Percentiles rank a stretch among this genome's conserved stretches.
Conservation (phyloP, 768 basidiomycete species). For the Wakefieldia striispora region DNA sequence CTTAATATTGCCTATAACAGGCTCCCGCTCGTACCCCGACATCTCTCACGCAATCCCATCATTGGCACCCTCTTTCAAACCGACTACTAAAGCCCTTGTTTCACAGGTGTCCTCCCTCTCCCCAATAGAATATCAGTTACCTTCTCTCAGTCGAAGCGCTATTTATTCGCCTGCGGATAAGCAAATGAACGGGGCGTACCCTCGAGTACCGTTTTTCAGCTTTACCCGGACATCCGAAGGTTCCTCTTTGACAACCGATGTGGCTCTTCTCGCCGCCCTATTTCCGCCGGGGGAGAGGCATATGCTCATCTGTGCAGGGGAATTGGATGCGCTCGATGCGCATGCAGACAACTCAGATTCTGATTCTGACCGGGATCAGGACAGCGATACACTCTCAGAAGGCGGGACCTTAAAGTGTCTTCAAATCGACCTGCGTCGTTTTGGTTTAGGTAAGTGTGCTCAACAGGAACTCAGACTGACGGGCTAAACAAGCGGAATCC, state of each 20-base stretch:
- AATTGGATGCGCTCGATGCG: constrained; percentile 58
- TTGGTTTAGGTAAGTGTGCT: constrained; percentile 57
- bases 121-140: constrained; percentile 19
- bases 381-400: constrained; percentile 29
- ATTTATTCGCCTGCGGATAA: constrained; percentile 14
- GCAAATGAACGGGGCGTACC: constrained; percentile 6
- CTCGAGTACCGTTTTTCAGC: constrained; percentile 69
- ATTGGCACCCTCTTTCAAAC: constrained; percentile 33
- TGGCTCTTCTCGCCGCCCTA: constrained; percentile 59
- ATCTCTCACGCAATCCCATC: constrained; percentile 32
- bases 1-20: constrained; percentile 31
- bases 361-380: constrained; percentile 40
- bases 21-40: constrained; percentile 46
- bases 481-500: constrained; percentile 1
- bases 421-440: constrained; percentile 71
- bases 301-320: constrained; percentile 71
- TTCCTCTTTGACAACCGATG: constrained; percentile 73
- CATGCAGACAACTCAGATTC: constrained; percentile 30
- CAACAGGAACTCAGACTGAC: background rate
- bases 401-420: constrained; percentile 58
- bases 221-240: constrained; percentile 77
- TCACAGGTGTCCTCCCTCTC: constrained; percentile 34
- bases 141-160: constrained; percentile 6
- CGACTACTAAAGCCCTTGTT: constrained; percentile 37
- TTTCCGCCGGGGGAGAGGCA: constrained; percentile 72